phyloP scores from a whole-genome alignment of 192 early-diverging fungal species.

The Coemansia sp. region DNA sequence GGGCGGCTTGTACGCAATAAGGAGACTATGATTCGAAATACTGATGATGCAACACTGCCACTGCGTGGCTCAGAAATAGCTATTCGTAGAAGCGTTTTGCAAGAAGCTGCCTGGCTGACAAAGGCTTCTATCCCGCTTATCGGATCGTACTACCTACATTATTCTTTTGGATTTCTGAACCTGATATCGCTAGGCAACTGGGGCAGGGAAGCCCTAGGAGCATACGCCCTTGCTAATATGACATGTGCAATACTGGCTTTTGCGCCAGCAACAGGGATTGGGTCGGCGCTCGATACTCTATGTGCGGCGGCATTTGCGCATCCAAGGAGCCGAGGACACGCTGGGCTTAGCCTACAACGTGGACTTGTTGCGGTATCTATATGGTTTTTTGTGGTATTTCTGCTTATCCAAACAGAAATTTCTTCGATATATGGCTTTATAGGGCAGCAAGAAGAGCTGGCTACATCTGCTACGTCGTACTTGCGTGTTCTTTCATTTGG shows the following conservation, averaged over 20 bases:
- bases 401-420: conserved; percentile 66
- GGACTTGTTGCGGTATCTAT: conserved; percentile 72
- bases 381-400: conserved; percentile 70
- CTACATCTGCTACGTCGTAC: conserved; percentile 70
- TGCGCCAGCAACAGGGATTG: conserved; percentile 69
- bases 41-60: conserved; percentile 18
- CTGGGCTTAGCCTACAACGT: conserved; percentile 76
- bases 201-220: conserved; percentile 62
- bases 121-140: conserved; percentile 55
- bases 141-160: conserved; percentile 67
- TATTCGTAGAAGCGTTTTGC: neutral
- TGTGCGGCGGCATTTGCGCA: conserved; percentile 70
- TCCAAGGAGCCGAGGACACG: conserved; percentile 57
- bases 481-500: conserved; percentile 69
- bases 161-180: conserved; percentile 63
- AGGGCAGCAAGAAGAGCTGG: conserved; percentile 74
- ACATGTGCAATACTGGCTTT: conserved; percentile 70
- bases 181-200: conserved; percentile 66
- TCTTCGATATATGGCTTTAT: conserved; percentile 65
- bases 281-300: conserved; percentile 75
- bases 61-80: neutral
- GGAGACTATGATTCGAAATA: neutral
- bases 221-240: conserved; percentile 69
- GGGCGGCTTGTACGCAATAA: too few species aligned
- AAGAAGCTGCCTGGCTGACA: conserved; percentile 33